Evolutionary conservation across 805 yeast species (phyloP), one percentile per base, ranked within the genome.

Genomic region (Candida easanensis): DNA sequence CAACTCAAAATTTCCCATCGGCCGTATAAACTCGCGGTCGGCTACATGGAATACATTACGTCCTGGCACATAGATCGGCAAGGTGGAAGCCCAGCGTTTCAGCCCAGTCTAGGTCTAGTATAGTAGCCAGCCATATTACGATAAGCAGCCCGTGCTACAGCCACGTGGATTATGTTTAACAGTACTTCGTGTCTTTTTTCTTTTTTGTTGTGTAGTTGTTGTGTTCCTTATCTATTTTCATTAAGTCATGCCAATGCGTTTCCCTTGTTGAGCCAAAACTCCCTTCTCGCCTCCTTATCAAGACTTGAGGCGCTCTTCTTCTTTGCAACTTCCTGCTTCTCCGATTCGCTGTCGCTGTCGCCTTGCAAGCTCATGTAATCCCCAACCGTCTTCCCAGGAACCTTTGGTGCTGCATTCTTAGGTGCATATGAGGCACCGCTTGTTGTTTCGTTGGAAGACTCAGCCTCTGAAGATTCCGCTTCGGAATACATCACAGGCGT

Each of bases 201-300:
- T n/a, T n/a, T n/a, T n/a, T n/a, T n/a, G n/a, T n/a, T n/a, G n/a
- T n/a, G n/a, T n/a, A n/a, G n/a, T n/a, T n/a, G n/a, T n/a, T n/a
- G n/a, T n/a, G n/a, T n/a, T n/a, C n/a, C n/a, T n/a, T n/a, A n/a
- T n/a, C n/a, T 17, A 7, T n/a, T 4, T 33, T 36, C 40, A 21
- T 32, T 22, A 27, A 14, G n/a, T 40, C 36, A 51, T 37, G 54
- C 49, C 20, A 56, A 20, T 14, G 53, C 46, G 33, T 48, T 54
- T 5, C 65, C 66, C 44, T 70, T 70, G 44, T 61, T 62, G n/a
- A 61, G 39, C 74, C 74, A 69, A 46, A 59, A 68, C 14, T 68
- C 69, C 35, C 58, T 47, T 31, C 41, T 56, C 2, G 54, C 42
- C 15, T 52, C 54, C 39, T 50, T 54, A 21, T 51, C 53, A 9